Evolutionary conservation across 805 yeast species (phyloP).

Genomic region (Candida montana): DNA sequence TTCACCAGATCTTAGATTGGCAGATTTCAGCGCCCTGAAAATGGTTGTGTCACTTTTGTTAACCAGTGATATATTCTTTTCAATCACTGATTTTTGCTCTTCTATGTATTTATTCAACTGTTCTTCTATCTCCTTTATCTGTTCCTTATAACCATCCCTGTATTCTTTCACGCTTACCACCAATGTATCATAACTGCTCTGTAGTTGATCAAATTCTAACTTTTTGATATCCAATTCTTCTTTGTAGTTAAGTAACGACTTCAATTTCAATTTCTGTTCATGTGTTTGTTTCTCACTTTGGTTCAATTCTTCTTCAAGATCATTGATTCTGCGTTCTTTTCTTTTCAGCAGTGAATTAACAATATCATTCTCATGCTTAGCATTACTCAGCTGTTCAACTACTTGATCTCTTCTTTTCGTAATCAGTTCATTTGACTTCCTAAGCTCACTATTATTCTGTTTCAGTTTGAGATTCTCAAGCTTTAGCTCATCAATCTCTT

Average conservation of each 20-base stretch:
- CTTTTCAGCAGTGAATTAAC: conserved; percentile 61
- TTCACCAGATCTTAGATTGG: conserved; percentile 41
- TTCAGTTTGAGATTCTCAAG: conserved; percentile 31
- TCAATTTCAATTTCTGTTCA: conserved; percentile 42
- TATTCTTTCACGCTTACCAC: conserved; percentile 47
- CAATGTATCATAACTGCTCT: conserved; percentile 54
- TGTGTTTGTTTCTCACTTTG: conserved; percentile 44
- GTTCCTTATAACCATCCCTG: conserved; percentile 41
- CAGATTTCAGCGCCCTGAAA: conserved; percentile 42
- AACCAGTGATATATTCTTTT: conserved; percentile 33
- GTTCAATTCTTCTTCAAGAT: conserved; percentile 54
- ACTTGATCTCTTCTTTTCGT: conserved; percentile 46
- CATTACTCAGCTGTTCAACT: conserved; percentile 60
- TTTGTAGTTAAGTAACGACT: conserved; percentile 45
- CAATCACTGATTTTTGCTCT: conserved; percentile 31
- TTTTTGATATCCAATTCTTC: conserved; percentile 42
- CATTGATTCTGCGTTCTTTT: conserved; percentile 63
- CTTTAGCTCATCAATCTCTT: conserved; percentile 49
- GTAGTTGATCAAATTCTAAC: conserved; percentile 51
- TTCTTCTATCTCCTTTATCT: conserved; percentile 34
- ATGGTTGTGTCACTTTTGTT: conserved; percentile 44
- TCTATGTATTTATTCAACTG: conserved; percentile 34
- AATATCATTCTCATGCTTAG: conserved; percentile 76
- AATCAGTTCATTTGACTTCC: conserved; percentile 46
- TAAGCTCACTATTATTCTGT: conserved; percentile 46